Base-by-base conservation (phyloP, 176 grass and related monocot genomes). In the Poa pratensis region DNA sequence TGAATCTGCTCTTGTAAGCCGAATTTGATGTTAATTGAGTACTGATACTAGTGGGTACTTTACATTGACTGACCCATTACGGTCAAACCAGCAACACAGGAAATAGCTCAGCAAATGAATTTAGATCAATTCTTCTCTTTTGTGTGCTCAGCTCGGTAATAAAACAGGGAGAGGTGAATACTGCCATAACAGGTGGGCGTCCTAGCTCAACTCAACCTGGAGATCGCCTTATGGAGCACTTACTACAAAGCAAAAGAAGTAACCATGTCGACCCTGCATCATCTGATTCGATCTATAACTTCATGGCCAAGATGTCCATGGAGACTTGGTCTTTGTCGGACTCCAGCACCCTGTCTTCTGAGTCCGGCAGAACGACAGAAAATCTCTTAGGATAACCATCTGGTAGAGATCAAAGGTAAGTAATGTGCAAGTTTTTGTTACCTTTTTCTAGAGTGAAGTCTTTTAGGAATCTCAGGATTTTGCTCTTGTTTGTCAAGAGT, bases 311-410 rank as follows among this genome's bases (percentile, higher is more conserved):
- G 26, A 94, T 78, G 20, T 88, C 84, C 19, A 42, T 39, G 16
- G 84, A 17, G 13, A 94, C 76, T 71, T 84, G 82, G 10, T 40
- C 86, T 81, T 91, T 94, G 6, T 94, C 89, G 3, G 71, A 40
- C 35, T 94, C 92, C 19, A 94, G 81, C 59, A 87, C 35, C 52
- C 83, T 60, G 1, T 91, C 89, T 39, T 91, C 92, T 94, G 86
- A 52, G 40, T 27, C 49, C 49, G 7, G 45, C 6, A 72, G 40
- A 4, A 26, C 28, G 14, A 52, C 6, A 73, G 5, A 11, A 69
- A 39, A 3, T 17, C 1, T 79, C 3, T 51, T 78, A 35, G 18
- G 22, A n/a, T 8, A 4, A 42, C 22, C 4, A 11, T 64, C 0
- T 37, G 40, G 23, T 10, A 9, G 45, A 23, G 49, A 51, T 74